phyloP scores from a whole-genome alignment of 2,329 filamentous ascomycete genomes.

The Curvularia eragrostidis region DNA sequence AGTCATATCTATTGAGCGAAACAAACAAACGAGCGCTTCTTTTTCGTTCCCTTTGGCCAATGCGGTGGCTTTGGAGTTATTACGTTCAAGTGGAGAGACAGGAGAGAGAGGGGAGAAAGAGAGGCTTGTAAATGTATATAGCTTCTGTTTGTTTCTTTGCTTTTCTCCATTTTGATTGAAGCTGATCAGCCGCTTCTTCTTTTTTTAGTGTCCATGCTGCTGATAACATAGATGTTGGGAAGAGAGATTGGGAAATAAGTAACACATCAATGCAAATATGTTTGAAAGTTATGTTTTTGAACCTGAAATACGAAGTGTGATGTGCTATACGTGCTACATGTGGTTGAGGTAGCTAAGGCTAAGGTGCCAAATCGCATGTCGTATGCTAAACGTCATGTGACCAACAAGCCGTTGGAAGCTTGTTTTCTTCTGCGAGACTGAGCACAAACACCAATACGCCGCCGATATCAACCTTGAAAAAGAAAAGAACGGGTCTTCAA shows the following conservation, averaged over 20 bases:
- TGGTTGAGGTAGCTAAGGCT: neutral
- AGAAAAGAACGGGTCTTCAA: neutral
- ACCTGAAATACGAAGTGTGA: too few relatives aligned
- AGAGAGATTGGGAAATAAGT: neutral
- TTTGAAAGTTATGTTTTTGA: neutral
- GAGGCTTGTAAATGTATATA: slow-evolving; percentile 1
- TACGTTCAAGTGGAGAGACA: neutral
- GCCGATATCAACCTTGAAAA: neutral
- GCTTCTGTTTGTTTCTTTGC: neutral
- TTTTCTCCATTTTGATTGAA: neutral
- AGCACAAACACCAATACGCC: neutral
- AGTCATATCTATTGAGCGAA: neutral
- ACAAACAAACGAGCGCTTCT: neutral
- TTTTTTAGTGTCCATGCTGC: neutral
- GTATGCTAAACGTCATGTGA: neutral
- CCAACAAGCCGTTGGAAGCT: neutral
- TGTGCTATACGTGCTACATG: neutral
- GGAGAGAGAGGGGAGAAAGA: neutral
- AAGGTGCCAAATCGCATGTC: too few relatives aligned
- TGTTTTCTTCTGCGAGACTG: neutral
- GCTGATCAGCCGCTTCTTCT: neutral
- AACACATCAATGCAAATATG: neutral
- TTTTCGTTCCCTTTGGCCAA: neutral
- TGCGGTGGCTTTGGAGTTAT: neutral
- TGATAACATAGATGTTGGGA: neutral